These are phyloP conservation scores for Acorus calamus DNA, from an alignment of 106 monocot genomes.

Conservation along the genomic window DNA sequence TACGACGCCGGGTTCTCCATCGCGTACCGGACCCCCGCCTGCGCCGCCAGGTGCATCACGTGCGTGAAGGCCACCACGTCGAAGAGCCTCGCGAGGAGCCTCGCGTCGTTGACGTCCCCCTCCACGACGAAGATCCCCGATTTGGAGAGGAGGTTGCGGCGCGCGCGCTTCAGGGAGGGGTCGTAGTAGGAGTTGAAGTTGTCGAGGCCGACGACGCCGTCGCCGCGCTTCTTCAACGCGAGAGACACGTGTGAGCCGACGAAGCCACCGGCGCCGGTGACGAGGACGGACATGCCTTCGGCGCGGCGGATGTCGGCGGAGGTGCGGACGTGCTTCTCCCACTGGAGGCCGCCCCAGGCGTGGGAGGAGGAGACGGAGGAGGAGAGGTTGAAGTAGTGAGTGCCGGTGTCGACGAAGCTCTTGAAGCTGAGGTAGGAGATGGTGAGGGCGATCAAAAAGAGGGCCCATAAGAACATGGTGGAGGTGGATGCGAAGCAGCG, in stretches of 20 bases:
- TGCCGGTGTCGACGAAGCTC: conserved; percentile 21
- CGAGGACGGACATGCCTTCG: conserved; percentile 26
- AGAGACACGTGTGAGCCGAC: conserved; percentile 21
- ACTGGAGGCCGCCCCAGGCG: conserved; percentile 28
- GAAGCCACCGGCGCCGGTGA: conserved; percentile 38
- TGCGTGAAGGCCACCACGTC: conserved; percentile 29
- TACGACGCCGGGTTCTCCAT: conserved; percentile 34
- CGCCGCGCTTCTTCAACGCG: too few species aligned
- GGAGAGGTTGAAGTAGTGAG: conserved; percentile 19
- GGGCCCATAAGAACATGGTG: conserved; percentile 35
- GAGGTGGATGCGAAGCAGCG: conserved; percentile 41
- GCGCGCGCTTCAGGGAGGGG: conserved; percentile 28
- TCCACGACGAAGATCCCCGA: conserved; percentile 29
- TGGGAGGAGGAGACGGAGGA: too few species aligned
- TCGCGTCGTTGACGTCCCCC: conserved; percentile 34
- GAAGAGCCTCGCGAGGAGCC: conserved; percentile 27
- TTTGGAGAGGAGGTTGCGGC: conserved; percentile 17
- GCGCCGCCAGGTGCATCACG: conserved; percentile 39
- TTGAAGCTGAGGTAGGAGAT: conserved; percentile 32
- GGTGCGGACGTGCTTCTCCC: conserved; percentile 23
- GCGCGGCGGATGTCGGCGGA: conserved; percentile 19
- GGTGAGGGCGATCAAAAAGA: conserved; percentile 25
- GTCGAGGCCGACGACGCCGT: too few species aligned
- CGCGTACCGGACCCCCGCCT: conserved; percentile 41
- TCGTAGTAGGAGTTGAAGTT: conserved; percentile 13